Conservation (phyloP, 148 eudicot genomes). For the Arbutus unedo region DNA sequence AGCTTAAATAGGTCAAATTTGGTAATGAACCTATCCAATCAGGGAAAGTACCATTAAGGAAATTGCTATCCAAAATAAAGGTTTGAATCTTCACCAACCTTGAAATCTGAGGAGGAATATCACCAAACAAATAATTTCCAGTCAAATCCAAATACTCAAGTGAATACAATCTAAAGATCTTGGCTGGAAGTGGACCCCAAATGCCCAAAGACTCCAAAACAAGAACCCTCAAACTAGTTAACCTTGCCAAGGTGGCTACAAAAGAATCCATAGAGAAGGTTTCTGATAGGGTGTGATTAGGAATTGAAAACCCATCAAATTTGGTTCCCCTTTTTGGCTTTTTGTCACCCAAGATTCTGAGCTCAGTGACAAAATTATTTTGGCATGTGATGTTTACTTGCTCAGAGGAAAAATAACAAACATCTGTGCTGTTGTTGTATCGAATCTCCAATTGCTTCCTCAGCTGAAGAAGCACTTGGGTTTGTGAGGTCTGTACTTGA, state of each 20-base stretch:
- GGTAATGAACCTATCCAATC: constrained; percentile 42
- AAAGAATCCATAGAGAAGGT: constrained; percentile 66
- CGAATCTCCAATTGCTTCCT: constrained; percentile 60
- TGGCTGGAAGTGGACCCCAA: constrained; percentile 64
- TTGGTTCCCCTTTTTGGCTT: constrained; percentile 31
- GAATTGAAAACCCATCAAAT: constrained; percentile 51
- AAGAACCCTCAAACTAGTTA: constrained; percentile 50
- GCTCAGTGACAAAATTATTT: constrained; percentile 51
- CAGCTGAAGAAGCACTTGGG: constrained; percentile 56
- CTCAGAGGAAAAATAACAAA: constrained; percentile 45
- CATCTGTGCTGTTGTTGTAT: constrained; percentile 31
- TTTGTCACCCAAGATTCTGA: constrained; percentile 59
- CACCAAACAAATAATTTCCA: constrained; percentile 62
- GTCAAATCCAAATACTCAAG: constrained; percentile 63
- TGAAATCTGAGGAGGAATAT: constrained; percentile 50
- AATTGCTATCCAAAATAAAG: constrained; percentile 52
- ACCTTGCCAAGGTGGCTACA: constrained; percentile 63
- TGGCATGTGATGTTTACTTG: constrained; percentile 62
- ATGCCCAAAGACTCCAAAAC: constrained; percentile 61
- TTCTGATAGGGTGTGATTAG: constrained; percentile 49
- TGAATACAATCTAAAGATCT: constrained; percentile 52
- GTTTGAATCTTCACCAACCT: constrained; percentile 47
- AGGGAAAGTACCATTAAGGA: constrained; percentile 53
- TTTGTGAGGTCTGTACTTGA: constrained; percentile 58
- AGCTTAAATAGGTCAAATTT: constrained; percentile 43